phyloP scores from a whole-genome alignment of 768 basidiomycete species.

The Mycena haematopus region DNA sequence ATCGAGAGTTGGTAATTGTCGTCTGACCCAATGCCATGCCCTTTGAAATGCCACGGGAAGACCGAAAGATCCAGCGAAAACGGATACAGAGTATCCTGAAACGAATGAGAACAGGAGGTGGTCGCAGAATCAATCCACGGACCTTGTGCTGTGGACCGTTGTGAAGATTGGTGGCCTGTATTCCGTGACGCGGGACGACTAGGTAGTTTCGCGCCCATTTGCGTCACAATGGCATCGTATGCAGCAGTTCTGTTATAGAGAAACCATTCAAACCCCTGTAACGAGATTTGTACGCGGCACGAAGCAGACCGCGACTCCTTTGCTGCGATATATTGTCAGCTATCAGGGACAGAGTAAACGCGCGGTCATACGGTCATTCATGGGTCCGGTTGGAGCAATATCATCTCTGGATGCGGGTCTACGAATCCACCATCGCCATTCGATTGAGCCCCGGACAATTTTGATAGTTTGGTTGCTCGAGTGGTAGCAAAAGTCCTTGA shows the following conservation, averaged over 20 bases:
- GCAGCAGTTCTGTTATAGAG: slow-evolving; percentile 90
- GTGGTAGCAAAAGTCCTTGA: slow-evolving; percentile 89
- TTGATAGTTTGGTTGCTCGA: slow-evolving; percentile 91
- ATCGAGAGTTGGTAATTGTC: slow-evolving; percentile 74
- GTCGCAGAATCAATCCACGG: slow-evolving; percentile 12
- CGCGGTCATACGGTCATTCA: slow-evolving; percentile 57
- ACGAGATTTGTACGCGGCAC: slow-evolving; percentile 80
- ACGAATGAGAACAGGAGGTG: slow-evolving; percentile 6
- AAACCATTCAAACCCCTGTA: slow-evolving; percentile 93
- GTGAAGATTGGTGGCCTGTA: slow-evolving; percentile 46
- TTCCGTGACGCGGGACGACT: slow-evolving; percentile 44
- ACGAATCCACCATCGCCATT: slow-evolving; percentile 96
- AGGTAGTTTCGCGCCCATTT: slow-evolving; percentile 59
- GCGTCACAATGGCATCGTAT: slow-evolving; percentile 85
- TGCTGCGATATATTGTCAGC: slow-evolving; percentile 35
- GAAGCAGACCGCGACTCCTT: slow-evolving; percentile 52
- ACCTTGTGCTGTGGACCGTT: slow-evolving; percentile 52
- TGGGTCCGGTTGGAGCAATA: slow-evolving; percentile 52
- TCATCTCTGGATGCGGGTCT: slow-evolving; percentile 79
- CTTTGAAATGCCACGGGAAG: slow-evolving; percentile 48
- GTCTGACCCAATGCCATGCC: slow-evolving; percentile 56
- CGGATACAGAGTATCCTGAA: slow-evolving; percentile 41
- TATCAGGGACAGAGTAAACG: slow-evolving; percentile 9
- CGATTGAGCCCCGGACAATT: slow-evolving; percentile 82
- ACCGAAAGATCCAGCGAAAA: slow-evolving; percentile 36